A percentile compares a stretch with the other conserved stretches of the same genome.
Conservation (phyloP, 768 basidiomycete species). For the Mycena amicta region DNA sequence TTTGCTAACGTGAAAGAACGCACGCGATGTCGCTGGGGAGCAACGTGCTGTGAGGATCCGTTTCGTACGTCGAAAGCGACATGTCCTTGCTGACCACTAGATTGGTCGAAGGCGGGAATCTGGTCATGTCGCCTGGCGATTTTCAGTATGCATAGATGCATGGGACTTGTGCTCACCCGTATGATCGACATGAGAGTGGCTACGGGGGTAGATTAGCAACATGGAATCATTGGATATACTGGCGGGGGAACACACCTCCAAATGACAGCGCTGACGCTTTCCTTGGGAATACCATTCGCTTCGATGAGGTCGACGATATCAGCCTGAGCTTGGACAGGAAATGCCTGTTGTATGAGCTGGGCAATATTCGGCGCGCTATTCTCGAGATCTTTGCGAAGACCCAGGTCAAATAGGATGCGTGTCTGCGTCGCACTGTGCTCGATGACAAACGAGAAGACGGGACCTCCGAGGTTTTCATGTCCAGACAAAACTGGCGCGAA, state of each 20-base stretch:
- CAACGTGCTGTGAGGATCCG: slow-evolving; percentile 3
- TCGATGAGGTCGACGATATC: background rate
- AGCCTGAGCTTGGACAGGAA: background rate
- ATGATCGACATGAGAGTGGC: slow-evolving; percentile 9
- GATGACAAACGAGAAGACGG: slow-evolving; percentile 15
- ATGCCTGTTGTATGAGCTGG: background rate
- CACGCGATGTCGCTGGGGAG: slow-evolving; percentile 15
- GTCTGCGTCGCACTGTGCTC: slow-evolving; percentile 7
- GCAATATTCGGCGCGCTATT: slow-evolving; percentile 7
- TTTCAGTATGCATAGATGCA: no score
- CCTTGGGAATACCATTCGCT: background rate
- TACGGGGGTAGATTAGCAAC: background rate
- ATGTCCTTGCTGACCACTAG: slow-evolving; percentile 6
- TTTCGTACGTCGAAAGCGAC: slow-evolving; percentile 5
- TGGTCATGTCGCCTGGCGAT: slow-evolving; percentile 18
- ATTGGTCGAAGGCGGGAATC: slow-evolving; percentile 12
- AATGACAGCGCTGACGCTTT: slow-evolving; percentile 1
- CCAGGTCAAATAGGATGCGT: slow-evolving; percentile 18
- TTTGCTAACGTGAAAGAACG: no score
- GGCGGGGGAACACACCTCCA: no score
- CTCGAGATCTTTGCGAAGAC: slow-evolving; percentile 11
- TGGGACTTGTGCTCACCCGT: background rate
- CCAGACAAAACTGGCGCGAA: slow-evolving; percentile 13
- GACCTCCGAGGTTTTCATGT: slow-evolving; percentile 7
- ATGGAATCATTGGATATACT: background rate